Evolutionary conservation across 2,329 filamentous ascomycete genomes (phyloP).

Genomic region (Pseudogymnoascus sp.): DNA sequence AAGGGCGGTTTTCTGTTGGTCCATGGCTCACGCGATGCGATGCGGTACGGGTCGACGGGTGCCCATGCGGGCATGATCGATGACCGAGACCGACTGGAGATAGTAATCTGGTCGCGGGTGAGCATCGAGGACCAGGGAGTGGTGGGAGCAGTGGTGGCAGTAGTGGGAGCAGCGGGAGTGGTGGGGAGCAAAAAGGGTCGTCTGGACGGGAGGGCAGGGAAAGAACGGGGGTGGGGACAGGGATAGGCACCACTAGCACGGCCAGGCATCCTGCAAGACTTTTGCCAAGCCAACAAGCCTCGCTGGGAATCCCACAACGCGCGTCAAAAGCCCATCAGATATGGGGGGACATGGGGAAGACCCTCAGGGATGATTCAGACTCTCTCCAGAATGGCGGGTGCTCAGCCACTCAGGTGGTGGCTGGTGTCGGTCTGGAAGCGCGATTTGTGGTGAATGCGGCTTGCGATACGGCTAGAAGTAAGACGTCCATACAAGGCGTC

Average conservation of each 20-base stretch:
- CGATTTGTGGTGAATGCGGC: neutral
- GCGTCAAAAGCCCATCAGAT: neutral
- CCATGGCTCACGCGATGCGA: neutral
- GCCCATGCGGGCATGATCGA: neutral
- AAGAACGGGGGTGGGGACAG: neutral
- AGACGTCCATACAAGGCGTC: neutral
- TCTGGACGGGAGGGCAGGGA: neutral
- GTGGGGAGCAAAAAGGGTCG: neutral
- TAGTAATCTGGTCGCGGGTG: neutral
- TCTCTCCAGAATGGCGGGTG: neutral
- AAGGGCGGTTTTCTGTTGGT: neutral
- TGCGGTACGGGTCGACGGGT: neutral
- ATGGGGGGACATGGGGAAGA: neutral
- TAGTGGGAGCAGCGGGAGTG: neutral
- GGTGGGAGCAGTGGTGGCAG: neutral
- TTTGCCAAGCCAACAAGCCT: neutral
- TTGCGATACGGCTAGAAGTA: neutral
- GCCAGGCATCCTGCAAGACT: constrained; percentile 3
- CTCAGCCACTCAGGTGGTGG: constrained; percentile 4
- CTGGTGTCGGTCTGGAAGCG: neutral
- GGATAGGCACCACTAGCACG: neutral
- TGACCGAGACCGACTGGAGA: neutral
- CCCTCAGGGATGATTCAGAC: too few relatives aligned
- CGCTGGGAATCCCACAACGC: constrained; percentile 1
- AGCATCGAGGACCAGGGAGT: neutral